phyloP scores from a whole-genome alignment of 495 filamentous ascomycete species.

The Rhypophila decipiens region DNA sequence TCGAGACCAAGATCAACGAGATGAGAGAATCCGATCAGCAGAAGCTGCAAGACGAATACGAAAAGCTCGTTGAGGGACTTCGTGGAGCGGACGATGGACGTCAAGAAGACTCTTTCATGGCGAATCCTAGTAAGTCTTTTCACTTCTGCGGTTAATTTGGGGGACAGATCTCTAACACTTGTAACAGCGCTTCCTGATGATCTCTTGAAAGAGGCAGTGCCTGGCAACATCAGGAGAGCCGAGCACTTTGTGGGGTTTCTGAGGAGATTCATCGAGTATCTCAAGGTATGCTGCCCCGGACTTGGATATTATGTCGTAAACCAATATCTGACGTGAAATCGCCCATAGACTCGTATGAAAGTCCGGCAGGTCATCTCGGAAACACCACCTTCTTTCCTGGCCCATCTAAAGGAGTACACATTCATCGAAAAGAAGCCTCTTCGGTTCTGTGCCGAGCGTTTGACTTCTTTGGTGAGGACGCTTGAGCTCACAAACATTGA shows the following conservation, averaged over 20 bases:
- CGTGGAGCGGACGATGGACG: constrained; percentile 79
- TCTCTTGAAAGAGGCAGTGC: constrained; percentile 85
- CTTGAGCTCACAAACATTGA: constrained; percentile 96
- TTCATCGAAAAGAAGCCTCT: constrained; percentile 97
- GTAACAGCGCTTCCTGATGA: constrained; percentile 63
- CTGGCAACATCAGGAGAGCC: constrained; percentile 91
- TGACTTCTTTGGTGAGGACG: constrained; percentile 91
- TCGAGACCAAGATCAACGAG: constrained; percentile 83
- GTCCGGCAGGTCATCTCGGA: constrained; percentile 95
- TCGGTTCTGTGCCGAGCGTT: constrained; percentile 88
- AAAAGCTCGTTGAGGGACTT: constrained; percentile 90
- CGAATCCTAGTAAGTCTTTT: constrained; percentile 62
- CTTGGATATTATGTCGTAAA: not conserved
- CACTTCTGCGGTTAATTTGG: not conserved
- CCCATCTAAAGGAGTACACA: constrained; percentile 88
- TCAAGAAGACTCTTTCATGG: constrained; percentile 93
- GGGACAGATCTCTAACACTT: not conserved
- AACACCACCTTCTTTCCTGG: constrained; percentile 88
- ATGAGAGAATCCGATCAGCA: constrained; percentile 89
- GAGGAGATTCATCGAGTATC: constrained; percentile 94
- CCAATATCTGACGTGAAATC: too few species aligned
- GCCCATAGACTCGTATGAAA: constrained; percentile 79
- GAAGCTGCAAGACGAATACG: constrained; percentile 91
- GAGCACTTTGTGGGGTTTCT: constrained; percentile 96
- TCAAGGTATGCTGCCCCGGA: constrained; percentile 52